A percentile compares a stretch with the other conserved stretches of the same genome.
These are phyloP conservation scores for Taiozyma sp. DNA, from an alignment of 1,139 yeast genomes.

Conservation along the genomic window DNA sequence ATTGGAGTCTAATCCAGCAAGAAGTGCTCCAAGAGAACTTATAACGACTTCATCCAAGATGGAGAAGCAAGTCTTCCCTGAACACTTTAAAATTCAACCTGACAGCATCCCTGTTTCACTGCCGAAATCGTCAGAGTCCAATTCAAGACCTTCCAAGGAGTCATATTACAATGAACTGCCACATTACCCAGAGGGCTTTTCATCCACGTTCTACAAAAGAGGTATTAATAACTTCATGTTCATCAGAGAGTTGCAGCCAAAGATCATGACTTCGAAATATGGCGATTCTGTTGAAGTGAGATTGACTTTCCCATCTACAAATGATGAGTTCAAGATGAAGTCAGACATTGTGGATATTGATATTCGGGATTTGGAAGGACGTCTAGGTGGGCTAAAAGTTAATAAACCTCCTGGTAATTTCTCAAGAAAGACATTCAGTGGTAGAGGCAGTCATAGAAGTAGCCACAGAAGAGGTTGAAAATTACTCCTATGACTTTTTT, in stretches of 20 bases:
- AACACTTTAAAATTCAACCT: conserved; percentile 5
- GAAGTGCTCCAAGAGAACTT: not conserved
- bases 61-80: conserved; percentile 13
- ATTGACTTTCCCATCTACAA: conserved; percentile 26
- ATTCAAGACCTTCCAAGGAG: conserved; percentile 3
- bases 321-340: conserved; percentile 7
- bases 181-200: conserved; percentile 37
- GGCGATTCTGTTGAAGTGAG: conserved; percentile 28
- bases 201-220: conserved; percentile 39
- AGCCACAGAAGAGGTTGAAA: not conserved
- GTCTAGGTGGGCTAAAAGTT: conserved; percentile 7
- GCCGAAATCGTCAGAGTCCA: conserved; percentile 1
- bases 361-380: conserved; percentile 8
- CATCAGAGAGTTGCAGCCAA: conserved; percentile 39
- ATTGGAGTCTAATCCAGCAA: not conserved
- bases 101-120: conserved; percentile 14
- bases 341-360: conserved; percentile 7
- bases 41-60: conserved; percentile 6
- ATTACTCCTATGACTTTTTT: no score
- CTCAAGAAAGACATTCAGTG: not conserved
- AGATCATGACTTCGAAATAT: conserved; percentile 33
- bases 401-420: conserved; percentile 3
- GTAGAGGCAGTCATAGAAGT: not conserved
- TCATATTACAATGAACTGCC: conserved; percentile 13
- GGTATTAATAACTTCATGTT: conserved; percentile 41